Conservation (phyloP, 2,329 filamentous ascomycete species). For the Rhynchosporium graminicola region DNA sequence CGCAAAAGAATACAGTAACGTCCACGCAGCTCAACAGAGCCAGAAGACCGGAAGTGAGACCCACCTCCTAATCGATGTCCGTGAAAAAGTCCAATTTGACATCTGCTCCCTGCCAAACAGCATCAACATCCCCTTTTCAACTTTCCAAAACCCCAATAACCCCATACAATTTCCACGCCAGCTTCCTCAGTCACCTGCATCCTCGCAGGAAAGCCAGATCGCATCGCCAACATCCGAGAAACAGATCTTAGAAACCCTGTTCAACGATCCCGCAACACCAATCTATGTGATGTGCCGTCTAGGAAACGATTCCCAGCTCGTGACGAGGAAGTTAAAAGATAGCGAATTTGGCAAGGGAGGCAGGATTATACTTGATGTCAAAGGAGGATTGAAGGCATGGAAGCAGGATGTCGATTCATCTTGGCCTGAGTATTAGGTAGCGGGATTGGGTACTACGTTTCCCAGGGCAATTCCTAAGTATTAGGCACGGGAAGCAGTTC, state of each 20-base stretch:
- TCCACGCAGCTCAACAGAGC: slow-evolving; percentile 21
- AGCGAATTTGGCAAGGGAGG: slow-evolving; percentile 49
- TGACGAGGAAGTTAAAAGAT: slow-evolving; percentile 64
- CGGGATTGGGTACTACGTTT: too few species aligned
- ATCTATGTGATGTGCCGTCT: slow-evolving; percentile 74
- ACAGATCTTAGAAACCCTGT: too few species aligned
- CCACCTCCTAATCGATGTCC: slow-evolving; percentile 75
- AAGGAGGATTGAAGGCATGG: slow-evolving; percentile 73
- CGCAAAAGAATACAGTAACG: slow-evolving; percentile 58
- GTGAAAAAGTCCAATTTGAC: slow-evolving; percentile 81
- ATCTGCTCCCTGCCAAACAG: slow-evolving; percentile 76
- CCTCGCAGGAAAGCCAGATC: too few species aligned
- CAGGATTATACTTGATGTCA: slow-evolving; percentile 68
- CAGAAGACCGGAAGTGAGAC: slow-evolving; percentile 17
- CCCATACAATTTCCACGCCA: too few species aligned
- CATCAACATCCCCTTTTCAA: slow-evolving; percentile 71
- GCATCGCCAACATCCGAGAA: too few species aligned
- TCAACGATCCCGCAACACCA: slow-evolving; percentile 42
- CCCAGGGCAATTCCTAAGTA: neutral
- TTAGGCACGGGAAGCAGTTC: neutral
- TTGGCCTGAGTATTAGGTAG: slow-evolving; percentile 55
- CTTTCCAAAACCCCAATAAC: slow-evolving; percentile 40
- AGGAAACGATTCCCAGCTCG: slow-evolving; percentile 78
- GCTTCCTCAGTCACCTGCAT: too few species aligned
- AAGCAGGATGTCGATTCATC: slow-evolving; percentile 62